Evolutionary conservation across 768 basidiomycete genomes (phyloP).

Genomic region (Tremella fuciformis): DNA sequence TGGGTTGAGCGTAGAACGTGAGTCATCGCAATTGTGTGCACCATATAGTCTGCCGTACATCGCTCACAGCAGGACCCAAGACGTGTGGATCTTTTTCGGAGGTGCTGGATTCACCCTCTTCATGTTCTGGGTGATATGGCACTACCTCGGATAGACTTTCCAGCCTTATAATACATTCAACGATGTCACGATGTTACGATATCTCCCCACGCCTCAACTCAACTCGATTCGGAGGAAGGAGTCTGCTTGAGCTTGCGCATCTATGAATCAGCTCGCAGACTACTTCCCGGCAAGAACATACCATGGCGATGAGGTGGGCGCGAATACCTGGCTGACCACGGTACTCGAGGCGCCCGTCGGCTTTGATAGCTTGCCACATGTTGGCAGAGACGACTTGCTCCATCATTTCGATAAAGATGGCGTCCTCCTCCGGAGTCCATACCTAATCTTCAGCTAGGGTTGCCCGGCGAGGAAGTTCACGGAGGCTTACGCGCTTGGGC

Average conservation of each 20-base stretch:
- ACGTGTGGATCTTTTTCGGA: constrained; percentile 86
- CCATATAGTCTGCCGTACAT: too few species aligned
- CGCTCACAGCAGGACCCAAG: constrained; percentile 68
- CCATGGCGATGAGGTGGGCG: constrained; percentile 27
- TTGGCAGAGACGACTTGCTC: constrained; percentile 7
- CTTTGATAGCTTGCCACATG: constrained; percentile 26
- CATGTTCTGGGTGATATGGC: constrained; percentile 90
- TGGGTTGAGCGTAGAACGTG: constrained; percentile 96
- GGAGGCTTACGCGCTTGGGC: neutral
- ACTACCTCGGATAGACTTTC: constrained; percentile 64
- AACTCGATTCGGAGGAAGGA: neutral
- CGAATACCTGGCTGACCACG: constrained; percentile 25
- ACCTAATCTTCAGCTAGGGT: constrained; percentile 9
- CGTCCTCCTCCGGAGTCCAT: constrained; percentile 37
- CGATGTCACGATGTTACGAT: constrained; percentile 1
- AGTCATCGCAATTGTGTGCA: constrained; percentile 45
- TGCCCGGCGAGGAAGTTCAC: neutral
- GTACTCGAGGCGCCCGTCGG: constrained; percentile 28
- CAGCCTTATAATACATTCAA: constrained; percentile 5
- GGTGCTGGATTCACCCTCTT: constrained; percentile 85
- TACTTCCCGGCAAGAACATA: constrained; percentile 12
- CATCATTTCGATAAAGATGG: constrained; percentile 28
- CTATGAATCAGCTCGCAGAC: constrained; percentile 6
- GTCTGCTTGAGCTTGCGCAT: constrained; percentile 27
- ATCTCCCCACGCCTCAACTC: neutral